Evolutionary conservation across 176 grass and related monocot species (phyloP).

Genomic region (Pontederia crassipes): DNA sequence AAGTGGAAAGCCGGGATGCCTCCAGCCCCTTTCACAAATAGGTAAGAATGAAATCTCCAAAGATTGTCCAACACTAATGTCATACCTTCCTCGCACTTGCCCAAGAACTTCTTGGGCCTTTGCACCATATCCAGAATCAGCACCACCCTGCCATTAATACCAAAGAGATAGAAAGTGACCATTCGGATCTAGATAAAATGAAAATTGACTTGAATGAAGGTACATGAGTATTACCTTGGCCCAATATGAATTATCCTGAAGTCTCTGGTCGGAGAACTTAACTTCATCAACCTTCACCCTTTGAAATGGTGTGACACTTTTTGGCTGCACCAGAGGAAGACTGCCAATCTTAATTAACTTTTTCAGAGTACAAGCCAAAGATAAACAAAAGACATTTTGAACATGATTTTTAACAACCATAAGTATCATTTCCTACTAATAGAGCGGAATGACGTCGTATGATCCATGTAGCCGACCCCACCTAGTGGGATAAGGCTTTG

Average conservation of each 20-base stretch:
- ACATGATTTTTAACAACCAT: too few relatives aligned
- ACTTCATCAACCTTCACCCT: constrained; percentile 57
- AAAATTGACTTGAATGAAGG: neutral
- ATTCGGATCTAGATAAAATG: neutral
- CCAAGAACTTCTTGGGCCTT: constrained; percentile 94
- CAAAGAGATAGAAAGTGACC: neutral
- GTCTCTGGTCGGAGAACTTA: constrained; percentile 61
- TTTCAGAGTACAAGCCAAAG: too few relatives aligned
- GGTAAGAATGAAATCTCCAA: too few relatives aligned
- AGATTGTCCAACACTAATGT: neutral
- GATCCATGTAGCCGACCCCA: too few relatives aligned
- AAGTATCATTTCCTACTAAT: too few relatives aligned
- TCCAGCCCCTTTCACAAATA: too few relatives aligned
- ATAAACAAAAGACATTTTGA: neutral
- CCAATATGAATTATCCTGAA: constrained; percentile 95
- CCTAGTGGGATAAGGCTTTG: too few relatives aligned
- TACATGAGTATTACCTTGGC: constrained; percentile 48
- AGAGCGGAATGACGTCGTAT: too few relatives aligned
- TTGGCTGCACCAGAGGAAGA: constrained; percentile 34
- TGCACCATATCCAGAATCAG: constrained; percentile 73
- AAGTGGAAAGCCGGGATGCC: too few relatives aligned
- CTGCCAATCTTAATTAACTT: neutral
- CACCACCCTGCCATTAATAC: constrained; percentile 38
- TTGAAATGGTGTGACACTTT: constrained; percentile 55
- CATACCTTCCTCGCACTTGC: constrained; percentile 90